Percentiles rank a stretch among this genome's conserved stretches.
Evolutionary conservation across 2,329 filamentous ascomycete genomes (phyloP).

Genomic region (Aureobasidium sp.): DNA sequence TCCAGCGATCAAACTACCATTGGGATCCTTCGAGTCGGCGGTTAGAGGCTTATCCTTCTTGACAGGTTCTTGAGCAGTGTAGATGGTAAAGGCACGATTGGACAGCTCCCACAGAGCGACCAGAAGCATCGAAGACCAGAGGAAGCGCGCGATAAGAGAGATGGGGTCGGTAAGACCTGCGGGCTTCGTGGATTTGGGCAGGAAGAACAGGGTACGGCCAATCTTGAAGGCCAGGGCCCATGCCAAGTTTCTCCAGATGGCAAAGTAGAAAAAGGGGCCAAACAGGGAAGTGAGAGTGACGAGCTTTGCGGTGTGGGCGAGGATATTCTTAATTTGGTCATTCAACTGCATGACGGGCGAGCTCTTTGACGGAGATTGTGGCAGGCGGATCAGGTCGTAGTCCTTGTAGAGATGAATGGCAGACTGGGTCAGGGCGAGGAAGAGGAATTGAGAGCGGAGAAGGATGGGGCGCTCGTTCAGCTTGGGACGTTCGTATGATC

Average conservation of each 20-base stretch:
- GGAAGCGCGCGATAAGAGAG: slow-evolving; percentile 48
- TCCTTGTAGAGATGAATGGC: slow-evolving; percentile 64
- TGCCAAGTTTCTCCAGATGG: slow-evolving; percentile 54
- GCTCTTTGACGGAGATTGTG: slow-evolving; percentile 20
- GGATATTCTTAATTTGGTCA: not conserved
- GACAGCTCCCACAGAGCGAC: slow-evolving; percentile 68
- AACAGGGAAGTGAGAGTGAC: slow-evolving; percentile 9
- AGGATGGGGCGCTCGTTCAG: slow-evolving; percentile 85
- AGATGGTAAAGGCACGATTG: slow-evolving; percentile 72
- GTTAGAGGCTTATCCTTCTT: slow-evolving; percentile 83
- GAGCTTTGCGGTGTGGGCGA: not conserved
- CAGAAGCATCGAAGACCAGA: slow-evolving; percentile 57
- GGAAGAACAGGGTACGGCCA: slow-evolving; percentile 65
- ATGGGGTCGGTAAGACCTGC: slow-evolving; percentile 51
- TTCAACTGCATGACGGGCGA: slow-evolving; percentile 1
- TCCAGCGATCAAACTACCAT: slow-evolving; percentile 79
- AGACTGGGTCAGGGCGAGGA: slow-evolving; percentile 65
- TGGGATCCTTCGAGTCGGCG: slow-evolving; percentile 70
- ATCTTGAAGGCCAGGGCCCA: slow-evolving; percentile 67
- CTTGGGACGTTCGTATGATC: slow-evolving; percentile 58
- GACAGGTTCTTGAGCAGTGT: slow-evolving; percentile 71
- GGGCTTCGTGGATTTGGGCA: slow-evolving; percentile 60
- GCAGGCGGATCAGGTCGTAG: slow-evolving; percentile 58
- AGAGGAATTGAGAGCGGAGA: slow-evolving; percentile 61
- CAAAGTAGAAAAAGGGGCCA: slow-evolving; percentile 50